phyloP scores from a whole-genome alignment of 73 alveolate species.

The Effrenium voratum region DNA sequence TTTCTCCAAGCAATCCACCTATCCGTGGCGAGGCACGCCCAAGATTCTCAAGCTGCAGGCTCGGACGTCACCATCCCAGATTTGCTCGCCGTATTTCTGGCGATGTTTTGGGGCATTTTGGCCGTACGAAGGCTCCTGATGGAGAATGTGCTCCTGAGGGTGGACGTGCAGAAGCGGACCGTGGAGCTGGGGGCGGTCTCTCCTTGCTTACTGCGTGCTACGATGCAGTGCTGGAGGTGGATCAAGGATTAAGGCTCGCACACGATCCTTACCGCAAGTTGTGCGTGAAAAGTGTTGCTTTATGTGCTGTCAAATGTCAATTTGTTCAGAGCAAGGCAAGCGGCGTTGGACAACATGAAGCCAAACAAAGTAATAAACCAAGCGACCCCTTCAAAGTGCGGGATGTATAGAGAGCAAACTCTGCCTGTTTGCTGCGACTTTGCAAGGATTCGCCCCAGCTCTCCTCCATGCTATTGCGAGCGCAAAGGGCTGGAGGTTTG shows the following conservation, averaged over 20 bases:
- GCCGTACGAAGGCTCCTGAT: background rate
- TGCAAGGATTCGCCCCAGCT: conserved; percentile 39
- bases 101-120: background rate
- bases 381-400: too few relatives aligned
- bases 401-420: too few relatives aligned
- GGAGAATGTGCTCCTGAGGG: background rate
- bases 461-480: background rate
- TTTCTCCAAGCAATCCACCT: background rate
- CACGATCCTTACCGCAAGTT: too few relatives aligned
- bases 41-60: too few relatives aligned
- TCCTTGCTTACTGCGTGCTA: conserved; percentile 34
- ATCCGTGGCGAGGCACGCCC: too few relatives aligned
- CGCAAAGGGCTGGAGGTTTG: background rate
- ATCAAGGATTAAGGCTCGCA: background rate
- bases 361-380: too few relatives aligned
- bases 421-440: too few relatives aligned
- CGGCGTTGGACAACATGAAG: too few relatives aligned
- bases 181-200: conserved; percentile 21
- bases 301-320: too few relatives aligned
- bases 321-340: too few relatives aligned
- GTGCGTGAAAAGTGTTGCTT: too few relatives aligned
- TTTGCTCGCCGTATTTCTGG: background rate
- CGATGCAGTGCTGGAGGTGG: conserved; percentile 47
- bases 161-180: background rate
- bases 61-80: background rate